Base-by-base conservation (phyloP, 164 flowering plant genomes). In the Taxillus chinensis region DNA sequence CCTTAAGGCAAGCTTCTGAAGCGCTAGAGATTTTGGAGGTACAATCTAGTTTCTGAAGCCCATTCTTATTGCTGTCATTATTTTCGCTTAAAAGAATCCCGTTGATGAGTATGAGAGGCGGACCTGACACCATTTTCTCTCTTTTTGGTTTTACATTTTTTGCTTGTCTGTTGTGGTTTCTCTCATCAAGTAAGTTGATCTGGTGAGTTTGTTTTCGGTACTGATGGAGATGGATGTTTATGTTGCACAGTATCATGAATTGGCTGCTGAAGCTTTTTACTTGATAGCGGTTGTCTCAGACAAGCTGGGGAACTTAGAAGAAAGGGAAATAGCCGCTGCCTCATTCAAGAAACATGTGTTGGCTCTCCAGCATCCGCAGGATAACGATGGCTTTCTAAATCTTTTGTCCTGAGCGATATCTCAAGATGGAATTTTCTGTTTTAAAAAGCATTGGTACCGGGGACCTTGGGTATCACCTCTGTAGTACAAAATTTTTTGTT, bases 191-290 rank as follows among this genome's bases (percentile, higher is more conserved):
- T 27, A 27, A 27, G 27, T 27, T 27, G 27, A 27, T 27, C 27
- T 27, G 27, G 2, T 27, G 27, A 27, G 27, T 27, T 27, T 27
- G 27, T 27, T 27, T 27, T 27, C 27, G 27, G 2, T 27, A 27
- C 27, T 27, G 27, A 27, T 27, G 27, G 27, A 27, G 27, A 27
- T 5, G 14, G 38, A 43, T 49, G 55, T 7, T 49, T 66, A 16
- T 67, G n/a, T 1, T 67, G 46, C 48, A 46, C 92, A 92, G 99
- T 84, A 84, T 82, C 91, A 89, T 68, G 97, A 90, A 71, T 58
- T 90, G 77, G 97, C 95, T n/a, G 85, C 92, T 3, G 97, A 93
- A 75, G 96, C 90, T 27, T 93, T 81, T 74, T 90, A 93, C 73
- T 75, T 90, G 77, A 80, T 78, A 81, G 92, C 99, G 15, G 73